Evolutionary conservation across 208 protist species (phyloP), one percentile per base, ranked within the genome.

Genomic region (Tritrichomonas foetus): DNA sequence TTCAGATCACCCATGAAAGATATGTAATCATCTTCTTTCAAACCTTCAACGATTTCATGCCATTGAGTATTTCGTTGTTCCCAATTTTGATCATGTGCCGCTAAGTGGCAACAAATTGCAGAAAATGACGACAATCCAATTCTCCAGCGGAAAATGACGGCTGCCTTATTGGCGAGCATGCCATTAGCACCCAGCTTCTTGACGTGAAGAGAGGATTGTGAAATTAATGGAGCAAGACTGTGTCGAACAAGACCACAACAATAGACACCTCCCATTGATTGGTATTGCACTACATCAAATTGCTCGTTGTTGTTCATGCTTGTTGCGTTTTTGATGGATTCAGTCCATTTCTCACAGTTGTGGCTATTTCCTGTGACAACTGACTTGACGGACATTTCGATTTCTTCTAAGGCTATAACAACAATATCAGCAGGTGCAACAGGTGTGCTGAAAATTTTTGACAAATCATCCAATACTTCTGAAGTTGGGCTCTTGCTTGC

Each of bases 1-100:
- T 96, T 96, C 22, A 96, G 47, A 47, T 96, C 95, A 30, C 95
- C 95, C 5, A 94, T 33, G 93, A 95, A 96, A 69, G 95, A 78
- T 33, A 61, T 84, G n/a, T 66, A 66, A 39, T 96, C 94, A 92
- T 94, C 95, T 14, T 27, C 25, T 11, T 78, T 9, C 25, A 47
- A 33, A 53, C 16, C 25, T 53, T 89, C 25, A 16, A 95, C 64
- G 84, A 96, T 95, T 47, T 92, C 93, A n/a, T 49, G 3, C 44
- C 74, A 95, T 66, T 95, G 94, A 44, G 27, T 50, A 92, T 96
- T 96, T 78, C 95, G 64, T 93, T 93, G 69, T 44, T 30, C n/a
- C 36, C 95, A 94, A 39, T 61, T 69, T 66, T 44, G 8, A 75
- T 95, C 82, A 75, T 95, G 72, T 14, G 95, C 95, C 50, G 61